Evolutionary conservation across 2,329 filamentous ascomycete genomes (phyloP), one percentile per base, ranked within the genome.

Genomic region (Eurotiales sp.): DNA sequence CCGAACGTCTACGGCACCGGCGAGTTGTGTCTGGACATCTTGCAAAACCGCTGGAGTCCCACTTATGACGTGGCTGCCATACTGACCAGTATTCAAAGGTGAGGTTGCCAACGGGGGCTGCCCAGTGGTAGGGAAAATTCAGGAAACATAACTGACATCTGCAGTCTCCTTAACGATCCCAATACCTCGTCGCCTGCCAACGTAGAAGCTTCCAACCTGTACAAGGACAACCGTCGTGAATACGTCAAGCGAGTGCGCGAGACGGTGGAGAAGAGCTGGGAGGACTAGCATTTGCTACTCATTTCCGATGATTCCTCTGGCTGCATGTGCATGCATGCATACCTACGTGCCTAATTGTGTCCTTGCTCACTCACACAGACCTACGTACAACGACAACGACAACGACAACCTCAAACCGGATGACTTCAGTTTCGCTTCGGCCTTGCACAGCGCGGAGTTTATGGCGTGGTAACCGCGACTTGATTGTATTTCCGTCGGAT

Each of bases 221-320:
- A 97, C 79, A 97, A 97, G 70, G 93, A 99, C 67, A 97, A 97
- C 71, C 83, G 91, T 56, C 90, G 91, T 69, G 93, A 99, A 67
- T 99, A 99, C 67, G 88, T 86, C 22, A 99, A 99, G 77, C 80
- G 91, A 15, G 93, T 99, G 39, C 80, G 90, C 43, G 93, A 97
- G 76, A 96, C 92, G 0, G 93, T 99, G 14, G 93, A 99, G 78
- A 97, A 96, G 82, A 97, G 92, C 76, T 99, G 93, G 93, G 93
- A 97, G 58, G 92, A 96, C 64, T 95, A 69, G 64, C 36, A 14
- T n/a, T n/a, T n/a, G n/a, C n/a, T n/a, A n/a, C n/a, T n/a, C n/a
- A n/a, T n/a, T n/a, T n/a, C 12, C 61, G 69, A 81, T 79, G 78
- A 81, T 80, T 14, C 22, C 39, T 30, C n/a, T 34, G 34, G 11